These are phyloP conservation scores for Cystofilobasidium macerans DNA, from an alignment of 768 basidiomycete genomes.

Conservation along the genomic window DNA sequence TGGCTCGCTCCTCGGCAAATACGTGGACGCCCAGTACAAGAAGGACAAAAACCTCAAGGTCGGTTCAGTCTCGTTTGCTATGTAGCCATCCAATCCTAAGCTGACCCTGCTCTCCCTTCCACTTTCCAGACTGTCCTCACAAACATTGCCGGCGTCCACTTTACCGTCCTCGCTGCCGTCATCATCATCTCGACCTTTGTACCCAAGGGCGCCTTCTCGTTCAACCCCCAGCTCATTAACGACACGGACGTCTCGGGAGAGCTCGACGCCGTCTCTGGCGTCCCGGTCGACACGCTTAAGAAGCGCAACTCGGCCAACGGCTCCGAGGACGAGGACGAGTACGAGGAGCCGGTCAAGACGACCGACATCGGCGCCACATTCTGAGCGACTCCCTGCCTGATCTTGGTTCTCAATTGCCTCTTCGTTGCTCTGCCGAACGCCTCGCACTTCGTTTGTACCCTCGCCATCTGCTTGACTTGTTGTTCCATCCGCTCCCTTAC, in stretches of 20 bases:
- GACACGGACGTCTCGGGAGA: slow-evolving; percentile 16
- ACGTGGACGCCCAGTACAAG: slow-evolving; percentile 31
- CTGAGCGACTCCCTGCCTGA: too few species aligned
- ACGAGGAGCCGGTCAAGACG: slow-evolving; percentile 9
- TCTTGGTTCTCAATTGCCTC: too few species aligned
- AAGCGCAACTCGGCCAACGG: background rate
- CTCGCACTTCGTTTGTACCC: too few species aligned
- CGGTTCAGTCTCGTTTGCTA: too few species aligned
- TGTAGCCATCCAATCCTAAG: too few species aligned
- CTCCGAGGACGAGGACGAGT: slow-evolving; percentile 11
- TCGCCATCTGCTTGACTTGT: too few species aligned
- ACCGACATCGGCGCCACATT: slow-evolving; percentile 10
- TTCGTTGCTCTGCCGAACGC: too few species aligned
- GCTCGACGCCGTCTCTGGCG: slow-evolving; percentile 4
- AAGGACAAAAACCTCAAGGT: slow-evolving; percentile 25
- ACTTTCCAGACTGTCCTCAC: slow-evolving; percentile 27
- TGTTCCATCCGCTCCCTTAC: too few species aligned
- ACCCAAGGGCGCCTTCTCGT: slow-evolving; percentile 31
- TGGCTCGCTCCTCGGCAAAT: slow-evolving; percentile 32
- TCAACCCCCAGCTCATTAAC: slow-evolving; percentile 34
- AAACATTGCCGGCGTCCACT: slow-evolving; percentile 26
- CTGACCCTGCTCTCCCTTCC: too few species aligned
- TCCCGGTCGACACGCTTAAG: slow-evolving; percentile 1
- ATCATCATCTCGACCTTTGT: slow-evolving; percentile 32
- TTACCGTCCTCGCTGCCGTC: slow-evolving; percentile 30